A percentile compares a stretch with the other conserved stretches of the same genome.
phyloP scores from a whole-genome alignment of 2,329 filamentous ascomycete species.

The Pseudogymnoascus sp. region DNA sequence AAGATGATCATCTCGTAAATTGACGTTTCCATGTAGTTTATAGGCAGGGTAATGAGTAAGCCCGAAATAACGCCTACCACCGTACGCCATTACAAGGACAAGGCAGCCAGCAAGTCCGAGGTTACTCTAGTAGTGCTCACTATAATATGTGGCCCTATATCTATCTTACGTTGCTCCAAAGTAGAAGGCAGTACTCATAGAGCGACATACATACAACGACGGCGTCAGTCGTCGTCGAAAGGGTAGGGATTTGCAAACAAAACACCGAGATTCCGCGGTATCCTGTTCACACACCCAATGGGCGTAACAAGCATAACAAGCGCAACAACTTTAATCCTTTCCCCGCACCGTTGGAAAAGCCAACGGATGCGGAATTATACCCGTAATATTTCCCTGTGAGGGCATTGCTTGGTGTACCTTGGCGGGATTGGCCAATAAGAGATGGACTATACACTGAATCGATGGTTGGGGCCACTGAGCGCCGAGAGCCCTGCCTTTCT shows the following conservation, averaged over 20 bases:
- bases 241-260: not conserved
- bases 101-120: not conserved
- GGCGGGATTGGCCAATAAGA: not conserved
- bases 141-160: not conserved
- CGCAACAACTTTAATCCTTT: not conserved
- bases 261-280: not conserved
- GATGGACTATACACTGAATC: not conserved
- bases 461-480: not conserved
- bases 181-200: not conserved
- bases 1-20: constrained; percentile 7
- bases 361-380: constrained; percentile 6
- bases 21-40: not conserved
- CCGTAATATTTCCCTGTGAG: not conserved
- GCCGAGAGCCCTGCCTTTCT: not conserved
- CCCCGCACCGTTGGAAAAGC: not conserved
- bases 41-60: not conserved
- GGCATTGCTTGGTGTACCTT: constrained; percentile 1
- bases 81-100: not conserved
- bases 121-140: not conserved
- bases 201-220: not conserved
- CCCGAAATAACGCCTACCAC: not conserved
- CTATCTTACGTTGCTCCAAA: not conserved
- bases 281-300: not conserved
- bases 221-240: not conserved
- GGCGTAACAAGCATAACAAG: not conserved